Base-by-base conservation (phyloP, 805 yeast species). In the Kazachstania bromeliacearum region DNA sequence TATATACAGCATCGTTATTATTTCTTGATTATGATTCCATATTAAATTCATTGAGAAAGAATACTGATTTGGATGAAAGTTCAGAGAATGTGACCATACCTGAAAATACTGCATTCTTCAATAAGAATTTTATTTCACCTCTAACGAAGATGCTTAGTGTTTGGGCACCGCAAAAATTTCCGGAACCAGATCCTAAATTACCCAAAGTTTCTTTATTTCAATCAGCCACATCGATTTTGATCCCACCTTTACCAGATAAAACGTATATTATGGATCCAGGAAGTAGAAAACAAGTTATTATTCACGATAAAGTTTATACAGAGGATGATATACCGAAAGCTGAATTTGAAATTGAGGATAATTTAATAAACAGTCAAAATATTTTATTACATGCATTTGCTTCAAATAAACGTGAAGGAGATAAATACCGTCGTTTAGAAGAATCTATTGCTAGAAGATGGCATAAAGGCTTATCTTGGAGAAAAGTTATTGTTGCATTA, bases 371-470 rank as follows among this genome's bases (percentile, higher is more conserved):
- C 12, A 50, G 50, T 34, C 35, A 42, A 2, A 53, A 56, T 34
- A 36, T 58, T 19, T 45, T 60, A 32, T 51, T 66, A 25, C 64
- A 65, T 37, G 41, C 62, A 28, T 53, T 62, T 46, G 46, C 59
- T 5, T 34, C 23, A 3, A 39, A 42, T 7, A 36, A 35, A 9
- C 36, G 36, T 56, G 81, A 35, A 71, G 73, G 50, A 77, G 83
- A 73, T 85, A 81, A 71, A 39, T 77, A 71, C 15, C 70, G 81
- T 73, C 52, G 68, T 7, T 79, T 92, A 85, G 63, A 89, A 28
- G 82, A 83, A 59, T 80, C 78, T 1, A 80, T 92, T 35, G 98
- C 98, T 0, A 64, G 95, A 28, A 75, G 77, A 32, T 92, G 95
- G 80, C 97, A 89, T 53, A 68, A 73, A 39, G 76, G 73, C 8